A percentile compares a stretch with the other conserved stretches of the same genome.
Conservation (phyloP, 805 yeast species). For the Komagataella ulmi region DNA sequence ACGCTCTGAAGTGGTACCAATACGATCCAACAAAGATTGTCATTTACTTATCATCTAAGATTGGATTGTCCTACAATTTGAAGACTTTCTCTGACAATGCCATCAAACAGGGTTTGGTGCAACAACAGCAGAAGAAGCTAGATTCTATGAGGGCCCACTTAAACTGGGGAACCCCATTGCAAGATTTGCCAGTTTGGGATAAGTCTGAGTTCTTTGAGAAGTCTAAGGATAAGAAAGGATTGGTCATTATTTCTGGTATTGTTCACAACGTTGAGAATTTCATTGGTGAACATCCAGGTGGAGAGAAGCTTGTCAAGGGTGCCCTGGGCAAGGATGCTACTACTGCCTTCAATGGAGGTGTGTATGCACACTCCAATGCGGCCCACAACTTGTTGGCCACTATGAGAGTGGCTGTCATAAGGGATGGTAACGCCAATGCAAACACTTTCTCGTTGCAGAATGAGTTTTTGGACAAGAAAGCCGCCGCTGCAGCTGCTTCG, state of each 20-base stretch:
- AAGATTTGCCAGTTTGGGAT: conserved; percentile 57
- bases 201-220: conserved; percentile 28
- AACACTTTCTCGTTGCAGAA: conserved; percentile 39
- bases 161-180: conserved; percentile 93
- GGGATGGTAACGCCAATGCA: conserved; percentile 47
- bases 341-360: conserved; percentile 90
- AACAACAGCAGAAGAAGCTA: conserved; percentile 70
- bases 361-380: conserved; percentile 85
- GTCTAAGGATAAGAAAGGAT: conserved; percentile 22
- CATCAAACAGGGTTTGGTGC: conserved; percentile 58
- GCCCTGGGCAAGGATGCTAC: conserved; percentile 92
- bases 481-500: not conserved
- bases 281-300: conserved; percentile 91
- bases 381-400: conserved; percentile 83
- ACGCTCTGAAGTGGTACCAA: conserved; percentile 56
- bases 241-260: conserved; percentile 79
- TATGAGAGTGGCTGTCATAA: conserved; percentile 70
- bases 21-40: conserved; percentile 85
- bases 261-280: conserved; percentile 91
- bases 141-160: conserved; percentile 66
- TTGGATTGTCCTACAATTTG: conserved; percentile 49
- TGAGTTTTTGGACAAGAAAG: conserved; percentile 4
- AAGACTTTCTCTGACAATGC: conserved; percentile 44
- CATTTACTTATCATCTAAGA: conserved; percentile 32
- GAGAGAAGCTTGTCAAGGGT: conserved; percentile 60